A percentile compares a stretch with the other conserved stretches of the same genome.
Conservation (phyloP, 345 rosid genomes). For the Ceriops zippeliana region DNA sequence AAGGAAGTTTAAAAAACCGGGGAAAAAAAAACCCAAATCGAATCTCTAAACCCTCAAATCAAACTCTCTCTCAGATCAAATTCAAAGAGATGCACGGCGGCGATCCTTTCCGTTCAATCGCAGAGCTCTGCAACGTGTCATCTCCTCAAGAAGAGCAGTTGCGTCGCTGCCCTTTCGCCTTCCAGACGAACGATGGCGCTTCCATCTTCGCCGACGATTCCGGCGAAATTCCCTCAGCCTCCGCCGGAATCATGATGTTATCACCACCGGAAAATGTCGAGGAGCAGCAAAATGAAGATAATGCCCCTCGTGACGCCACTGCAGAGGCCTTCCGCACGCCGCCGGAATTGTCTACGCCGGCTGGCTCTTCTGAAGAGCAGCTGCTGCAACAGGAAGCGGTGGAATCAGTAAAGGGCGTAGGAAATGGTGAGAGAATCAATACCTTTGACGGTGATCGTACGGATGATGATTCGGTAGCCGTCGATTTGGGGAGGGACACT, state of each 20-base stretch:
- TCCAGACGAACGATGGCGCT: not conserved
- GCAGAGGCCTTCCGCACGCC: slow-evolving; percentile 28
- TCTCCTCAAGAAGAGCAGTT: slow-evolving; percentile 25
- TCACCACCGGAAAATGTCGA: slow-evolving; percentile 30
- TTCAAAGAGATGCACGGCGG: not conserved
- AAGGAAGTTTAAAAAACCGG: not conserved
- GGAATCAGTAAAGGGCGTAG: not conserved
- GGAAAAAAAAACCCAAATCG: not conserved
- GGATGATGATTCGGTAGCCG: slow-evolving; percentile 13
- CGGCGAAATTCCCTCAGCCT: slow-evolving; percentile 15
- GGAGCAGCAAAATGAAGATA: not conserved
- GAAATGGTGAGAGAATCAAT: not conserved
- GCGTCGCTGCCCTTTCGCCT: slow-evolving; percentile 14
- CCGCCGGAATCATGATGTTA: slow-evolving; percentile 36
- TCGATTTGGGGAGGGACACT: slow-evolving; percentile 41
- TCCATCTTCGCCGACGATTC: not conserved
- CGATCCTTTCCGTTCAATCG: slow-evolving; percentile 30
- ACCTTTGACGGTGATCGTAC: not conserved
- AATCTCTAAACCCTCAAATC: not conserved
- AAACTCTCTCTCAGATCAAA: not conserved
- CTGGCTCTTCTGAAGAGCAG: not conserved
- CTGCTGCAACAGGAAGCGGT: not conserved
- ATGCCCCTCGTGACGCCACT: not conserved
- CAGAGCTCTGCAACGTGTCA: slow-evolving; percentile 21
- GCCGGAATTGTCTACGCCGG: slow-evolving; percentile 17